These are phyloP conservation scores for Corynascus novoguineensis DNA, from an alignment of 495 filamentous ascomycete species.

Conservation along the genomic window DNA sequence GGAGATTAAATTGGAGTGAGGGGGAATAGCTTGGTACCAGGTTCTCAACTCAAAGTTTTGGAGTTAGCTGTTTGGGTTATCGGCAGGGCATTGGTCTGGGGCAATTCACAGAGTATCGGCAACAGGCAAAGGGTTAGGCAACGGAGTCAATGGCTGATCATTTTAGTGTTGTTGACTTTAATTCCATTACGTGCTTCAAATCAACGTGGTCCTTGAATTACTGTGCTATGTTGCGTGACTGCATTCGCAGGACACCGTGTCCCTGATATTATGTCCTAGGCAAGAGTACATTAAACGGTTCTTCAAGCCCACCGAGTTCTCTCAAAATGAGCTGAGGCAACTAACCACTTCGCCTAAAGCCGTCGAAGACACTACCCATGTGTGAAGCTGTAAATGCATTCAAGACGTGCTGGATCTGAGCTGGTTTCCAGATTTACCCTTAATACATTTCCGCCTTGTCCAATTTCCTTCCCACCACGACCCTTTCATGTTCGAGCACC, in stretches of 20 bases:
- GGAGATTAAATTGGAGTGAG: no score
- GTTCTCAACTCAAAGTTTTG: no score
- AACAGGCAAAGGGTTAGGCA: neutral
- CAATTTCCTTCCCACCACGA: neutral
- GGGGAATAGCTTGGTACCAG: no score
- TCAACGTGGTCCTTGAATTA: no score
- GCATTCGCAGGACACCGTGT: no score
- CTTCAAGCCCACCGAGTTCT: neutral
- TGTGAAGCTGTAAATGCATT: neutral
- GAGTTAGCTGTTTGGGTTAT: slow-evolving; percentile 3
- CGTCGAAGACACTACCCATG: neutral
- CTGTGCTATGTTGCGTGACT: no score
- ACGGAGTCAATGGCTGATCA: neutral
- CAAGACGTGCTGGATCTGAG: neutral
- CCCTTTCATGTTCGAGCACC: neutral
- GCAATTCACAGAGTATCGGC: neutral
- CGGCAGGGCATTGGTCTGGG: neutral
- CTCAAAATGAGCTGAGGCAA: neutral
- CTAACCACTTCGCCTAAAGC: neutral
- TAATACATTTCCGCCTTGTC: neutral
- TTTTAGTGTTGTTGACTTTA: neutral
- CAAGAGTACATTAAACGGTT: neutral
- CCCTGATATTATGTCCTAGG: no score
- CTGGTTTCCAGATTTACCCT: neutral
- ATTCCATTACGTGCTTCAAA: no score